phyloP scores from a whole-genome alignment of 2,329 filamentous ascomycete species.

The Elsinoe batatas region DNA sequence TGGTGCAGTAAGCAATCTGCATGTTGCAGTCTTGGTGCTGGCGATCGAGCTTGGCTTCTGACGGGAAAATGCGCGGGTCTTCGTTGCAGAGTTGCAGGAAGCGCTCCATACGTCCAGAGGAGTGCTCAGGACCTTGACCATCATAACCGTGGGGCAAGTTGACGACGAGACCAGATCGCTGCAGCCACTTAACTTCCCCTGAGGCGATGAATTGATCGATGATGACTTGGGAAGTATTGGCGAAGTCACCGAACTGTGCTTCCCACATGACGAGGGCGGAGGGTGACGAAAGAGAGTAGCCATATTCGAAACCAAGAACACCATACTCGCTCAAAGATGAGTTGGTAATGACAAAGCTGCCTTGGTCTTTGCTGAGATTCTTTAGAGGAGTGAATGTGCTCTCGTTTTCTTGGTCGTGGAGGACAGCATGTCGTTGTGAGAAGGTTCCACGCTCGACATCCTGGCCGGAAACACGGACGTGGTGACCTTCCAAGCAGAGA shows the following conservation, averaged over 20 bases:
- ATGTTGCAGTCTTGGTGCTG: conserved; percentile 99
- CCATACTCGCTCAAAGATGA: conserved; percentile 72
- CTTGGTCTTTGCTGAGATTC: conserved; percentile 81
- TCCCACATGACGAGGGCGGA: conserved; percentile 99
- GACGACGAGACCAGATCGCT: conserved; percentile 92
- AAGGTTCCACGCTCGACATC: conserved; percentile 99
- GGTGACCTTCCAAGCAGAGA: conserved; percentile 84
- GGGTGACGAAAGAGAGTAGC: conserved; percentile 92
- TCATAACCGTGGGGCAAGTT: conserved; percentile 97
- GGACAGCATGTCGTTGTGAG: conserved; percentile 91
- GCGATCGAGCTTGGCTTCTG: conserved; percentile 77
- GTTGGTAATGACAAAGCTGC: conserved; percentile 93
- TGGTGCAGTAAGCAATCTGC: conserved; percentile 97
- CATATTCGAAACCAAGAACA: conserved; percentile 91
- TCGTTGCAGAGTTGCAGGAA: conserved; percentile 97
- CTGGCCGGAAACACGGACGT: conserved; percentile 95
- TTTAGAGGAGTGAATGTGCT: conserved; percentile 86
- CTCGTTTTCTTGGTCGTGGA: conserved; percentile 95
- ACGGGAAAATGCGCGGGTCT: conserved; percentile 86
- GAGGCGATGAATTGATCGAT: conserved; percentile 98
- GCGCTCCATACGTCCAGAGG: conserved; percentile 90
- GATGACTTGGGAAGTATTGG: conserved; percentile 98
- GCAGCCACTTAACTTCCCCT: conserved; percentile 97
- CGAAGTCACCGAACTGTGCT: conserved; percentile 98
- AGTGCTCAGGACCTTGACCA: conserved; percentile 96